Base-by-base conservation (phyloP, 345 rosid genomes). In the Acer negundo region DNA sequence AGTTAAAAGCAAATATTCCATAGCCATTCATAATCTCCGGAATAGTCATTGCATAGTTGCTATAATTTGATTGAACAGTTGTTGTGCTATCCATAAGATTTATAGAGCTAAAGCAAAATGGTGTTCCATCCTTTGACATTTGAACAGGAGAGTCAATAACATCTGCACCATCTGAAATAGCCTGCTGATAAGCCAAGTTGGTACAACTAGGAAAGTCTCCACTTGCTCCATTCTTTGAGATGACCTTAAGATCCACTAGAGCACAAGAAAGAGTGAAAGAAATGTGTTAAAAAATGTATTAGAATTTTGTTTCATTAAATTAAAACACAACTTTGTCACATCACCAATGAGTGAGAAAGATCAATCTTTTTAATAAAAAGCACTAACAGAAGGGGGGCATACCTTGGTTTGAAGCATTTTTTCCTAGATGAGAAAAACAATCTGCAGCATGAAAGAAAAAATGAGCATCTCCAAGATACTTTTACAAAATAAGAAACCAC, bases 181-280 rank as follows among this genome's bases (percentile, higher is more conserved):
- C 99, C 28, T 81, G 80, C 74, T 44, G 49, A 81, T 96, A 96
- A 69, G 98, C 98, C 88, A 81, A 53, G 82, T 94, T 85, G 20
- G 98, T 94, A 78, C 98, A 90, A 61, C 93, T 89, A 40, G 99
- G 97, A 82, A 77, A 91, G 83, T 96, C 97, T 67, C 97, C 99
- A 73, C 99, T 96, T 61, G 99, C 98, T 72, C 98, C 97, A 86
- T 88, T 80, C 75, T 82, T 85, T 20, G 98, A 89, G 81, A 96
- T 89, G 72, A 96, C 85, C 76, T 79, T 78, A 56, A 87, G 70
- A 10, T 79, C 56, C 28, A 47, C 99, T 94, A 84, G 22, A 75
- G 55, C 73, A 84, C 70, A 76, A 79, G 67, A 38, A 72, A 53
- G 72, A 3, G 16, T 56, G 49, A 75, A 67, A 7, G 22, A 80